These are phyloP conservation scores for Helminthosporium solani DNA, from an alignment of 2,329 filamentous ascomycete species.

Conservation along the genomic window DNA sequence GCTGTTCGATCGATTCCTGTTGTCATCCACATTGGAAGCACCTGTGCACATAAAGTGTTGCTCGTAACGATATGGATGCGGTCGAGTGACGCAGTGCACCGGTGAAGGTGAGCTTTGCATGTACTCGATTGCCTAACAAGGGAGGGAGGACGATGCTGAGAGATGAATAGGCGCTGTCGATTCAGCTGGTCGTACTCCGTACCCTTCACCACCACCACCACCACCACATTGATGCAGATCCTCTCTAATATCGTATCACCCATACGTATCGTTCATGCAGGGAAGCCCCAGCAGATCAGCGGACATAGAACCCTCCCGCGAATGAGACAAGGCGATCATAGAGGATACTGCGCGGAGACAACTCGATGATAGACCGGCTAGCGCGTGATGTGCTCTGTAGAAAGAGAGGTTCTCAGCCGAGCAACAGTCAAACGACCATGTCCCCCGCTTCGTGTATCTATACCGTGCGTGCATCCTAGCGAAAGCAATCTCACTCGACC, in stretches of 20 bases:
- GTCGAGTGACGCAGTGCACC: too few species aligned
- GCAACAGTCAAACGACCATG: too few species aligned
- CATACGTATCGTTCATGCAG: not conserved
- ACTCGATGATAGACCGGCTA: not conserved
- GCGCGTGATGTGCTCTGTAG: not conserved
- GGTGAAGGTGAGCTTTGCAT: too few species aligned
- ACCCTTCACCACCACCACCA: not conserved
- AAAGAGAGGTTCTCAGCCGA: not conserved
- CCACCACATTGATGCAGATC: not conserved
- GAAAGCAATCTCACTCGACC: not conserved
- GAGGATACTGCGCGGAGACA: not conserved
- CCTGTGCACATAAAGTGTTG: too few species aligned
- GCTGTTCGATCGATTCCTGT: not conserved
- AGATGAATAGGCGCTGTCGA: too few species aligned
- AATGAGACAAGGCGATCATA: not conserved
- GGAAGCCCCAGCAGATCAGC: not conserved
- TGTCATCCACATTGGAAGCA: too few species aligned
- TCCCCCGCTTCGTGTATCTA: not conserved
- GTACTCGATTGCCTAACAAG: too few species aligned
- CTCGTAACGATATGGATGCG: too few species aligned
- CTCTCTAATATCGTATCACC: not conserved
- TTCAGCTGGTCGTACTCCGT: too few species aligned
- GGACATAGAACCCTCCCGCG: not conserved
- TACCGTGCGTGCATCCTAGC: not conserved
- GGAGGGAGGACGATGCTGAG: too few species aligned